Conservation (phyloP, 1,284 basidiomycete species). For the Cryptococcus floricola region DNA sequence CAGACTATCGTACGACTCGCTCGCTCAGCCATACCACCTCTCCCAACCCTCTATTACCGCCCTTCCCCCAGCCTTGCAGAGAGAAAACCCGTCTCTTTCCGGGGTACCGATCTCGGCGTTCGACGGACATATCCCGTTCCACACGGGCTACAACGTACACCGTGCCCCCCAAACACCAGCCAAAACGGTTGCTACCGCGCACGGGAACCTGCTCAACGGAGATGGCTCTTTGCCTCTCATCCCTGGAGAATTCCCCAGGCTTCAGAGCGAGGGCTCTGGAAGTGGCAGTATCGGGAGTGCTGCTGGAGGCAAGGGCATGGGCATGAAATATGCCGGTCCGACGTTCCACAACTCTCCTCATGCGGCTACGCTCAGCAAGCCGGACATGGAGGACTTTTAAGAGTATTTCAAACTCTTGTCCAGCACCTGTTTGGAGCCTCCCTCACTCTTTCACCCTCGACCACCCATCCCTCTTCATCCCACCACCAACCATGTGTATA, state of each 20-base stretch:
- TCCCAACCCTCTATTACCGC: constrained; percentile 4
- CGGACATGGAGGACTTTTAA: constrained; percentile 46
- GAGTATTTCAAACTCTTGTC: background rate
- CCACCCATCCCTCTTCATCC: background rate
- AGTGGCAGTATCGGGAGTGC: constrained; percentile 3
- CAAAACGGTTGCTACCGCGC: constrained; percentile 12
- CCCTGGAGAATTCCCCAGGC: constrained; percentile 38
- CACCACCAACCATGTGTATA: background rate
- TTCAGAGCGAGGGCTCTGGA: constrained; percentile 6
- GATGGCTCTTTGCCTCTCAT: constrained; percentile 18
- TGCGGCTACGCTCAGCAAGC: constrained; percentile 38
- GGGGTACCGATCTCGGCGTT: constrained; percentile 23
- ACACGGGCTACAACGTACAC: constrained; percentile 40
- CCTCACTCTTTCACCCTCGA: background rate
- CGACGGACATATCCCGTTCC: constrained; percentile 29
- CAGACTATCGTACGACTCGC: constrained; percentile 26
- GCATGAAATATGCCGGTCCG: constrained; percentile 42
- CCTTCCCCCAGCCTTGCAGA: background rate
- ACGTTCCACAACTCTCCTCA: constrained; percentile 48
- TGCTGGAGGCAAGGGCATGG: background rate
- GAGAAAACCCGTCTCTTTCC: background rate
- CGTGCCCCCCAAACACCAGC: constrained; percentile 43
- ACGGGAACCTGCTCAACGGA: constrained; percentile 8
- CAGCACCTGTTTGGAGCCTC: background rate
- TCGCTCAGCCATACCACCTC: constrained; percentile 3